These are phyloP conservation scores for Martensiomyces pterosporus DNA, from an alignment of 192 early-diverging fungal genomes.

Conservation along the genomic window DNA sequence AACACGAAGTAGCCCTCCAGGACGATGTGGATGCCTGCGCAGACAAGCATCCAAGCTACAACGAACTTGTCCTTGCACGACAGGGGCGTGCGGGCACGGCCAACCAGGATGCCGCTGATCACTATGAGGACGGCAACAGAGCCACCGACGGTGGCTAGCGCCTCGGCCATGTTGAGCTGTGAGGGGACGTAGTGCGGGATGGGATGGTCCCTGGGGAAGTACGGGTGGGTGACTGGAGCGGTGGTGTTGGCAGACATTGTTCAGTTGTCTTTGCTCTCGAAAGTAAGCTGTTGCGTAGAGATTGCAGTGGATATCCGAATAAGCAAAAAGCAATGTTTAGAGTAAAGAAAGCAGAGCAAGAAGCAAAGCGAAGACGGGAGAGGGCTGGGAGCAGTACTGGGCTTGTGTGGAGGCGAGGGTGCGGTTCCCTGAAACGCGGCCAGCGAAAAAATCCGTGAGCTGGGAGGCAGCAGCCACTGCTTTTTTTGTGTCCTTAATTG, in stretches of 20 bases:
- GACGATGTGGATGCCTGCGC: slow-evolving; percentile 73
- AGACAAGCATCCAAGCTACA: slow-evolving; percentile 81
- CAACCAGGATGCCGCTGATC: slow-evolving; percentile 18
- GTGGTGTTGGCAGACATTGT: slow-evolving; percentile 1
- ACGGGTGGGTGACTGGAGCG: slow-evolving; percentile 21
- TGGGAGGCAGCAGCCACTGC: too few species aligned
- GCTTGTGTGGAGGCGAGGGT: too few species aligned
- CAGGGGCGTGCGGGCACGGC: slow-evolving; percentile 14
- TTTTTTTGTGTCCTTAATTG: too few species aligned
- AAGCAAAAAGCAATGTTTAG: too few species aligned
- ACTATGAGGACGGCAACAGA: slow-evolving; percentile 15
- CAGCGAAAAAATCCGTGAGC: too few species aligned
- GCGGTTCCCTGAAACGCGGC: too few species aligned
- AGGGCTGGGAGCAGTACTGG: too few species aligned
- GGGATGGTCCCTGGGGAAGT: slow-evolving; percentile 33
- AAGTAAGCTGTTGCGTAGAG: too few species aligned
- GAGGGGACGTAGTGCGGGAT: slow-evolving; percentile 43
- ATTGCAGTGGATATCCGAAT: too few species aligned
- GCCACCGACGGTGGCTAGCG: slow-evolving; percentile 28
- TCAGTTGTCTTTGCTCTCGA: too few species aligned
- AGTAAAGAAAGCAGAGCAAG: too few species aligned
- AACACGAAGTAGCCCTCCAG: slow-evolving; percentile 85
- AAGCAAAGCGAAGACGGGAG: too few species aligned
- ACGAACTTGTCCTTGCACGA: slow-evolving; percentile 47
- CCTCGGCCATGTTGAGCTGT: slow-evolving; percentile 26